Conservation (phyloP, 768 basidiomycete species). For the Trametes maxima region DNA sequence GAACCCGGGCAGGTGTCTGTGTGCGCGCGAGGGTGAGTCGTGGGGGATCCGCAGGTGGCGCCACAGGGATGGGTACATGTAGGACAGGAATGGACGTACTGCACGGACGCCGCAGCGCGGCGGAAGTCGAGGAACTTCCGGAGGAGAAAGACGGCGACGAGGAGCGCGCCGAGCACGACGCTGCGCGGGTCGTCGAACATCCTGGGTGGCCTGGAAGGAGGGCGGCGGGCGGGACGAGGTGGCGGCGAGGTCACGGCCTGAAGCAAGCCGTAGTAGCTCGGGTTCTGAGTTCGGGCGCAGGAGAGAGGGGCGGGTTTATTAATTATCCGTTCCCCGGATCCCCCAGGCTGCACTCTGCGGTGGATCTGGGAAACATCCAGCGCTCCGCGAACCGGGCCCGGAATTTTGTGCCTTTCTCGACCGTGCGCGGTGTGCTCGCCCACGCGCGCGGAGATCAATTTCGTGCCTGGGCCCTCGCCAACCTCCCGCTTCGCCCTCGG, state of each 20-base stretch:
- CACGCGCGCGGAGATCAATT: neutral
- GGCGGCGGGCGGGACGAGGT: no score
- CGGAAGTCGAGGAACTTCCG: constrained; percentile 21
- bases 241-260: neutral
- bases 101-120: constrained; percentile 23
- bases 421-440: neutral
- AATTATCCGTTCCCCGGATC: no score
- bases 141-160: constrained; percentile 17
- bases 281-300: no score
- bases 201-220: neutral
- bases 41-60: neutral
- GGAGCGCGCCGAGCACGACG: constrained; percentile 15
- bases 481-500: neutral
- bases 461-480: neutral
- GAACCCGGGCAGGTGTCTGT: constrained; percentile 23
- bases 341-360: neutral
- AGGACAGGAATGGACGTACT: constrained; percentile 20
- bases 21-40: neutral
- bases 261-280: neutral
- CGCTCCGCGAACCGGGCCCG: neutral
- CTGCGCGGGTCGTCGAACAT: constrained; percentile 12
- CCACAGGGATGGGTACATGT: neutral
- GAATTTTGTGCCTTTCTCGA: neutral
- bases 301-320: no score
- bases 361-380: neutral